Evolutionary conservation across 345 rosid species (phyloP).

Genomic region (Eucalyptus tenuipes): DNA sequence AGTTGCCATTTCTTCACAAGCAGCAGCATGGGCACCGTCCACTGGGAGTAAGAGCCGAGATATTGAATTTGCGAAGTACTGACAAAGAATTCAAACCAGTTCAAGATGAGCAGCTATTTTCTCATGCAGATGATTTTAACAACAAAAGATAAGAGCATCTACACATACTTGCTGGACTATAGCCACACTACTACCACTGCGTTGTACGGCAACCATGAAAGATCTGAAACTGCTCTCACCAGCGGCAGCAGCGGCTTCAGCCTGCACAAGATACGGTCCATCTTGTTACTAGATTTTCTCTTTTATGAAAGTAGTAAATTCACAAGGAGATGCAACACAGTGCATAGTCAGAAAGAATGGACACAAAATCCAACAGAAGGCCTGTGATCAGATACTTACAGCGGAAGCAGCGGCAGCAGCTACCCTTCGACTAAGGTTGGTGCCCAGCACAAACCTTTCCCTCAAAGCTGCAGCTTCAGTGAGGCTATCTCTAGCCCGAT

Average conservation of each 20-base stretch:
- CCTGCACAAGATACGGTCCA: conserved; percentile 39
- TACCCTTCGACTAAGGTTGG: conserved; percentile 82
- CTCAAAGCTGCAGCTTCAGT: conserved; percentile 90
- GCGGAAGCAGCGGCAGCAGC: conserved; percentile 99
- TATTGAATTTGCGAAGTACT: conserved; percentile 96
- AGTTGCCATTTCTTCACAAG: conserved; percentile 98
- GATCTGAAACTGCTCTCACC: conserved; percentile 99
- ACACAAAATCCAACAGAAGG: neutral
- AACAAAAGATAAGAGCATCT: neutral
- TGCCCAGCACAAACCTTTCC: conserved; percentile 90
- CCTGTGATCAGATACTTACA: conserved; percentile 22
- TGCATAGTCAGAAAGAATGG: neutral
- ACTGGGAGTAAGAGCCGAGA: conserved; percentile 94
- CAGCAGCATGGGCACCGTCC: conserved; percentile 97
- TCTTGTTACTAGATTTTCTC: neutral
- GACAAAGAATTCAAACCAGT: conserved; percentile 1
- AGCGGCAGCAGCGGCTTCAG: conserved; percentile 99
- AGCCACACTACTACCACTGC: conserved; percentile 96
- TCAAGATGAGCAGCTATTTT: neutral
- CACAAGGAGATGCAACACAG: neutral
- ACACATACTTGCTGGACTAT: conserved; percentile 77
- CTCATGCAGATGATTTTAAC: neutral
- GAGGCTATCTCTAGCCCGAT: conserved; percentile 86
- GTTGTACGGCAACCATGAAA: conserved; percentile 98
- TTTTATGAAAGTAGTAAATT: neutral